Percentiles rank a stretch among this genome's conserved stretches.
Evolutionary conservation across 257 asterid genomes (phyloP).

Genomic region (Handroanthus guayacan): DNA sequence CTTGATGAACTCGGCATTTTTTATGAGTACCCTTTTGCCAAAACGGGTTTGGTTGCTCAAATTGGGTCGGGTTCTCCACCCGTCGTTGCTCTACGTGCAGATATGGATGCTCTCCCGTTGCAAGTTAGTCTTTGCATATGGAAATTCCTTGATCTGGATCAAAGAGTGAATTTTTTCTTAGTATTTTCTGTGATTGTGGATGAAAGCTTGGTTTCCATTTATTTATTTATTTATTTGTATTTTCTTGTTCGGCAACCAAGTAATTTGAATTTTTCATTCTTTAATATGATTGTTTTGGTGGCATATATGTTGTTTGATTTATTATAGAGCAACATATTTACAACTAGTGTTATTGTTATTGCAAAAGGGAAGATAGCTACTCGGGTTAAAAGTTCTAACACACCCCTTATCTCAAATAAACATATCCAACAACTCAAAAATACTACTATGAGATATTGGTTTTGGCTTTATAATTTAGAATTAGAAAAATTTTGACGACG

Average conservation of each 20-base stretch:
- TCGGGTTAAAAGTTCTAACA: too few relatives aligned
- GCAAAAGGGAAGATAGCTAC: too few relatives aligned
- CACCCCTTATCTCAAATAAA: too few relatives aligned
- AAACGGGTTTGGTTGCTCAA: slow-evolving; percentile 86
- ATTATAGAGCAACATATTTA: too few relatives aligned
- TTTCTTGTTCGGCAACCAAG: background rate
- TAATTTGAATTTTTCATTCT: background rate
- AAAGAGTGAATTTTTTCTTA: background rate
- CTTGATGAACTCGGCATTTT: slow-evolving; percentile 66
- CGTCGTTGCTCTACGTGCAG: slow-evolving; percentile 86
- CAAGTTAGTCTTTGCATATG: slow-evolving; percentile 49
- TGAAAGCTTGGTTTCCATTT: slow-evolving; percentile 10
- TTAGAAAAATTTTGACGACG: too few relatives aligned
- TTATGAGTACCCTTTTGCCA: slow-evolving; percentile 75
- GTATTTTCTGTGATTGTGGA: background rate
- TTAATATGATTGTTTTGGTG: background rate
- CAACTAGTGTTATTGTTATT: too few relatives aligned
- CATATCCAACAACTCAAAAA: too few relatives aligned
- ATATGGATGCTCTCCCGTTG: slow-evolving; percentile 88
- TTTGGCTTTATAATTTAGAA: too few relatives aligned
- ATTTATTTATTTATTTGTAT: background rate
- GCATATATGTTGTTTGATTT: background rate
- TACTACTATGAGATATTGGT: too few relatives aligned
- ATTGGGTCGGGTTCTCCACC: slow-evolving; percentile 77
- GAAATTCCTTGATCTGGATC: slow-evolving; percentile 10